A percentile compares a stretch with the other conserved stretches of the same genome.
phyloP scores from a whole-genome alignment of 352 stramenopile species.

The Phytophthora melonis region DNA sequence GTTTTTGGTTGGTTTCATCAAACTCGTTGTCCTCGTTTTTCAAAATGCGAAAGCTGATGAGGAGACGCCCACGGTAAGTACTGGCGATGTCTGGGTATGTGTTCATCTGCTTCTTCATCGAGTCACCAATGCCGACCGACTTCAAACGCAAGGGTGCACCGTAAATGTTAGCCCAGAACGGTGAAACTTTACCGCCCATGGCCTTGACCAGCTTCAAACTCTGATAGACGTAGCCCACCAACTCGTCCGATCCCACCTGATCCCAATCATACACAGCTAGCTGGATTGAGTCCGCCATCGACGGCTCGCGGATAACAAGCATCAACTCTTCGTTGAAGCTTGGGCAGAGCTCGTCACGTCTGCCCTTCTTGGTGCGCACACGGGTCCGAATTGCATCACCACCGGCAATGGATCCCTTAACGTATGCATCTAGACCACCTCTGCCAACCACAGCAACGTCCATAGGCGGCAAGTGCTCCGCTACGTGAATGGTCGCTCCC shows the following conservation, averaged over 20 bases:
- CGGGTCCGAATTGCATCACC: constrained; percentile 72
- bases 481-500: constrained; percentile 68
- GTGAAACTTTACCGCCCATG: constrained; percentile 59
- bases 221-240: constrained; percentile 78
- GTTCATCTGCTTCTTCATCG: constrained; percentile 89
- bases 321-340: constrained; percentile 86
- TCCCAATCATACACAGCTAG: constrained; percentile 84
- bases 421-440: constrained; percentile 77
- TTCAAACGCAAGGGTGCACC: constrained; percentile 69
- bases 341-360: constrained; percentile 69
- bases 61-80: constrained; percentile 83
- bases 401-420: constrained; percentile 67
- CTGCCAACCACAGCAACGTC: constrained; percentile 70
- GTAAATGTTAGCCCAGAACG: constrained; percentile 87
- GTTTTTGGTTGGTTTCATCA: constrained; percentile 88
- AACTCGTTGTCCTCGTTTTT: constrained; percentile 76
- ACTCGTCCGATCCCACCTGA: constrained; percentile 75
- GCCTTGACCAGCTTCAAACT: constrained; percentile 79
- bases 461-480: constrained; percentile 81
- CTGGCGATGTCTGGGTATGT: constrained; percentile 81
- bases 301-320: constrained; percentile 80
- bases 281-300: constrained; percentile 82
- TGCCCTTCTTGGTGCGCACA: constrained; percentile 81
- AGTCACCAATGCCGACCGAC: constrained; percentile 63
- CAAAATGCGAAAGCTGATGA: constrained; percentile 80